phyloP scores from a whole-genome alignment of 345 rosid genomes.

The Barbarea vulgaris region DNA sequence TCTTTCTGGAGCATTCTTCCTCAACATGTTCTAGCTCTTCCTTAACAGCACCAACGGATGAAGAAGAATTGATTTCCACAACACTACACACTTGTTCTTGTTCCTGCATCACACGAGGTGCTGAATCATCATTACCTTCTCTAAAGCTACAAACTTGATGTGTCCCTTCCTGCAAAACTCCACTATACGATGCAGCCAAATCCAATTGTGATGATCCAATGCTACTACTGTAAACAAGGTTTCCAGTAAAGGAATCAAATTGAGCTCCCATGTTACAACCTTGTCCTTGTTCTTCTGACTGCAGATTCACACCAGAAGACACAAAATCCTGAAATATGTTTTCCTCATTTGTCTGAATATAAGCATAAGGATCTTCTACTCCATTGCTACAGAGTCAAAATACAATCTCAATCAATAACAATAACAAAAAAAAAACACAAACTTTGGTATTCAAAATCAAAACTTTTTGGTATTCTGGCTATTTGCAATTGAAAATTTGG shows the following conservation, averaged over 20 bases:
- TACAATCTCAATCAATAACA: slow-evolving; percentile 13
- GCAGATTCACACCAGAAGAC: slow-evolving; percentile 30
- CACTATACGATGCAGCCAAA: slow-evolving; percentile 31
- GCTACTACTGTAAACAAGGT: slow-evolving; percentile 29
- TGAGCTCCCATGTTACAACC: slow-evolving; percentile 27
- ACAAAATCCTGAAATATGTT: slow-evolving; percentile 24
- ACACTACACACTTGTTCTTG: slow-evolving; percentile 16
- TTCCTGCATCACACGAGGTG: neutral
- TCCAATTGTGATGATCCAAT: slow-evolving; percentile 36
- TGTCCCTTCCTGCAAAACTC: slow-evolving; percentile 27
- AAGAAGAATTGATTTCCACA: slow-evolving; percentile 40
- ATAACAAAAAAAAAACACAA: neutral
- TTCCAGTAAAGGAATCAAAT: slow-evolving; percentile 27
- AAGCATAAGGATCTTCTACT: slow-evolving; percentile 35
- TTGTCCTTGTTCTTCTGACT: slow-evolving; percentile 13
- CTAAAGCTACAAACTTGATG: slow-evolving; percentile 16
- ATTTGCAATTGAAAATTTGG: neutral
- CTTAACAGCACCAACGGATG: slow-evolving; percentile 40
- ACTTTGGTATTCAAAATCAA: neutral
- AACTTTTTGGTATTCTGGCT: neutral
- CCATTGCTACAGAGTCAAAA: slow-evolving; percentile 30
- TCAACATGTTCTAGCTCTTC: slow-evolving; percentile 30
- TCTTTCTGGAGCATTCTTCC: slow-evolving; percentile 41
- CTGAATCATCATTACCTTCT: slow-evolving; percentile 3
- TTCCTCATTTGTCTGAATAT: slow-evolving; percentile 20